Evolutionary conservation across 169 alveolate genomes (phyloP), one percentile per base, ranked within the genome.

Genomic region (Plasmodium reichenowi): DNA sequence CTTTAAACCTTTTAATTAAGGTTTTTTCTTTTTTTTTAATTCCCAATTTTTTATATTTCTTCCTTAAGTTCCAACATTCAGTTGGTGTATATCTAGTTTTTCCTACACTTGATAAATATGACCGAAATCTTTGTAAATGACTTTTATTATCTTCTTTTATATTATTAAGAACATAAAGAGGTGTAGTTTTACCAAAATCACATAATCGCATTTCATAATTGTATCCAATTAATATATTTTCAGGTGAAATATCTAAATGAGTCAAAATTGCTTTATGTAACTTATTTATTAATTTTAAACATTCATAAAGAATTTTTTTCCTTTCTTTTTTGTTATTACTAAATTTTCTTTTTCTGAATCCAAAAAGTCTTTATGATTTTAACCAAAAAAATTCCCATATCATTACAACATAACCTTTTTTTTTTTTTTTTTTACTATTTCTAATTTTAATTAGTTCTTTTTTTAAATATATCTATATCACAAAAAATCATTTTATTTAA

Each of bases 21-120:
- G n/a, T n/a, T n/a, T n/a, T n/a, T n/a, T n/a, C n/a, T n/a, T n/a
- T n/a, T n/a, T n/a, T n/a, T n/a, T n/a, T n/a, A n/a, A n/a, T 58
- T 70, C 78, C 47, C 74, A 74, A 60, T 24, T 74, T 62, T n/a
- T 38, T 93, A 52, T 93, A 76, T 48, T 62, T 76, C 88, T 92
- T 88, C 48, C 80, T 74, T 5, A 92, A 89, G 20, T 75, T 76
- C 96, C 96, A 94, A 85, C 95, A 92, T 52, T 94, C 96, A 13
- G 96, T 96, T 1, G 96, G 96, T 96, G 92, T 93, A 54, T 94
- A 94, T 6, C 95, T 94, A 7, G 95, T 96, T 72, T 94, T 94
- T 5, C 94, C 96, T n/a, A 94, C 91, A 32, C 95, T 91, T 6
- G 96, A 96, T 48, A 93, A 95, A 80, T 96, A 94, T 60, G 95